Evolutionary conservation across 2,329 filamentous ascomycete genomes (phyloP).

Genomic region (Beauveria caledonica): DNA sequence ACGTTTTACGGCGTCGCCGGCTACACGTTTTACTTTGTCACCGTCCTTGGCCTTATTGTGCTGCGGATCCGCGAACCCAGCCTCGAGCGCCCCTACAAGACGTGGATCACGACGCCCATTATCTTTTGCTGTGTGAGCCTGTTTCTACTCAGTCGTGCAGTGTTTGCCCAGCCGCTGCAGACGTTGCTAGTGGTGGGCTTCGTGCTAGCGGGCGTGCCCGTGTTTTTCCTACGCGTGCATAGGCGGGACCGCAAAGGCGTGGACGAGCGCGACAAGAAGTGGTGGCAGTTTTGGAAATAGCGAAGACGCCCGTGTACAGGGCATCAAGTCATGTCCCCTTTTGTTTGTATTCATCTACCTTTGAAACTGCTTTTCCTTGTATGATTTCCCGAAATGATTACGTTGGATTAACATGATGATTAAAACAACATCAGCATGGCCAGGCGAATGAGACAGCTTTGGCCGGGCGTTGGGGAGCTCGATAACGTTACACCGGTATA

Average conservation of each 20-base stretch:
- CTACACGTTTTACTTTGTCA: constrained; percentile 95
- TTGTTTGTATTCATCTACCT: not conserved
- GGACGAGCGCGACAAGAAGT: constrained; percentile 26
- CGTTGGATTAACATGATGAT: not conserved
- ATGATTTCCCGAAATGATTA: not conserved
- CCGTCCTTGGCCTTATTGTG: constrained; percentile 87
- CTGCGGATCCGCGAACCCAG: constrained; percentile 79
- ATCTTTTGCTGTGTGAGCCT: constrained; percentile 97
- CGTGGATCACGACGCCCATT: constrained; percentile 94
- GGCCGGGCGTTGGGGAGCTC: constrained; percentile 3
- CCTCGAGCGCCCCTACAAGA: constrained; percentile 84
- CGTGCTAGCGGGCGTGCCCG: constrained; percentile 71
- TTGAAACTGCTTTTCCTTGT: not conserved
- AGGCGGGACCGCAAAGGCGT: constrained; percentile 30
- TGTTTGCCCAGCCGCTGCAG: constrained; percentile 87
- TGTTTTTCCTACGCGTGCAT: constrained; percentile 71
- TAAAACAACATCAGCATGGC: not conserved
- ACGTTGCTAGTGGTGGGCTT: constrained; percentile 82
- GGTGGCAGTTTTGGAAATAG: constrained; percentile 55
- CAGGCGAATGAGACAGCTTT: not conserved
- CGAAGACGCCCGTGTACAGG: too few species aligned
- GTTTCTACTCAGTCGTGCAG: constrained; percentile 78
- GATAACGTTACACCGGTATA: not conserved
- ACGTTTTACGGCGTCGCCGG: constrained; percentile 97
- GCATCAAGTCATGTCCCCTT: too few species aligned